phyloP scores from a whole-genome alignment of 148 eudicot species.

The Diospyros kaki region DNA sequence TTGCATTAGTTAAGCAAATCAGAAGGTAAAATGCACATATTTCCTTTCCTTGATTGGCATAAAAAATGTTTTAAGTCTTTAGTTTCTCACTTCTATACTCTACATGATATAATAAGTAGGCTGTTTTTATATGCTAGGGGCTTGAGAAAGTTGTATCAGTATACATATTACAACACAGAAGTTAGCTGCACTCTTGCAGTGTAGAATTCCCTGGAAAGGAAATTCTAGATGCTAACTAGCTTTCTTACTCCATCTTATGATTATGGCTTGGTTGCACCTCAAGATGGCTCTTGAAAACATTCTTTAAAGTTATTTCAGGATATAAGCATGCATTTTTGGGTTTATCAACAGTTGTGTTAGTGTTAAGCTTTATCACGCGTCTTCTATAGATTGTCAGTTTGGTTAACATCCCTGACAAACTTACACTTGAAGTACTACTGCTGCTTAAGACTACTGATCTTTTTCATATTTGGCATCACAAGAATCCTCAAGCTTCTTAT shows the following conservation, averaged over 20 bases:
- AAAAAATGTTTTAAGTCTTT: not conserved
- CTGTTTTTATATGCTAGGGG: not conserved
- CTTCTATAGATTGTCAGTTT: not conserved
- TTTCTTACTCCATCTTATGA: not conserved
- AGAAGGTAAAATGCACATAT: too few species aligned
- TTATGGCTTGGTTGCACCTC: not conserved
- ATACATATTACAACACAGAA: not conserved
- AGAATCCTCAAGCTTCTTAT: not conserved
- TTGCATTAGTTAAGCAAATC: too few species aligned
- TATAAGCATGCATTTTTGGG: not conserved
- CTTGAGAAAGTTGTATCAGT: not conserved
- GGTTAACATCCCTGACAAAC: not conserved
- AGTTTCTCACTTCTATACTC: not conserved
- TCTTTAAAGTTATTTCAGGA: not conserved
- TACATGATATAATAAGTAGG: not conserved
- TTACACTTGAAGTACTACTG: not conserved
- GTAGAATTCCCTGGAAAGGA: not conserved
- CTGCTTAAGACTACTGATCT: not conserved
- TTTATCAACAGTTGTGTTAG: not conserved
- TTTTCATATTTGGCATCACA: not conserved
- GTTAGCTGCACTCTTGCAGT: not conserved
- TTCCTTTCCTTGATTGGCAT: too few species aligned
- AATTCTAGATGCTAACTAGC: not conserved
- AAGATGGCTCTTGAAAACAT: not conserved
- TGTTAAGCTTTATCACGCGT: not conserved